Evolutionary conservation across 768 basidiomycete species (phyloP), one percentile per base, ranked within the genome.

Genomic region (Lactifluus echinatus): DNA sequence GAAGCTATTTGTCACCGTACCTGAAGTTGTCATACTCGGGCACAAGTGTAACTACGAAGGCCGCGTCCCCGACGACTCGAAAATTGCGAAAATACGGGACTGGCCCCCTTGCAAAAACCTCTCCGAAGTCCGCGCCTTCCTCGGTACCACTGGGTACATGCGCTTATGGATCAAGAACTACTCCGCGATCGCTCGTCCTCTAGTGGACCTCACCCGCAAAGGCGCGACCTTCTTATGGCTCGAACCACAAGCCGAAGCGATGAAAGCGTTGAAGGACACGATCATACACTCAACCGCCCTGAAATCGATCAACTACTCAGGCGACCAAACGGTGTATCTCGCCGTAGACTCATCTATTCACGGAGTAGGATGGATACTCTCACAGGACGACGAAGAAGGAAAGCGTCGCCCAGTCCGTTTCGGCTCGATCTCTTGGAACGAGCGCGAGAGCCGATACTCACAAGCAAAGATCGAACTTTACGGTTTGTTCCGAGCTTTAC

Each of bases 391-490:
- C 23, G 19, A 48, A 0, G 55, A 64, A 1, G 52, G 63, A 0
- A 56, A 59, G 12, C 56, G 64, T 0, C 64, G 65, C 15, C 74
- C 67, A 26, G 64, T 67, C 0, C 60, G 66, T 0, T 79, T 76
- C 44, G 67, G 74, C 0, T 78, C 73, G n/a, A n/a, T n/a, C n/a
- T n/a, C n/a, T n/a, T n/a, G n/a, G n/a, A n/a, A n/a, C n/a, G n/a
- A n/a, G n/a, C n/a, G n/a, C n/a, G n/a, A n/a, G n/a, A n/a, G n/a
- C n/a, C n/a, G n/a, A n/a, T n/a, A n/a, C n/a, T n/a, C n/a, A n/a
- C n/a, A n/a, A n/a, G n/a, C n/a, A n/a, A n/a, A n/a, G n/a, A n/a
- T n/a, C n/a, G n/a, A n/a, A n/a, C n/a, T n/a, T n/a, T n/a, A n/a
- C n/a, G n/a, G n/a, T n/a, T n/a, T n/a, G n/a, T n/a, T n/a, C n/a